Evolutionary conservation across 202 grass and related monocot species (phyloP).

Genomic region (Panicum hallii): DNA sequence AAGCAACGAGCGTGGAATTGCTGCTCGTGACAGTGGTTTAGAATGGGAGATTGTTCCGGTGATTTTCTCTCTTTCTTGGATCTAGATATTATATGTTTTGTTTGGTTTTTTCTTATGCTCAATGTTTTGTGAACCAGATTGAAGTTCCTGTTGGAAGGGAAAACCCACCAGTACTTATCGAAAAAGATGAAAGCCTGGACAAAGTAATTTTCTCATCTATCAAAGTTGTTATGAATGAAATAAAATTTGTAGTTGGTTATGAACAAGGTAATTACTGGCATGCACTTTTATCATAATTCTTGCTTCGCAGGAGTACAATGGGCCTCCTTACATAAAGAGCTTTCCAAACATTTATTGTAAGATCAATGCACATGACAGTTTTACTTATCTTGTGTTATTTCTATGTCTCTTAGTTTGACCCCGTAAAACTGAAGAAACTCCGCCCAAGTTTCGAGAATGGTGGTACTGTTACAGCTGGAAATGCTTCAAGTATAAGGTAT

Average conservation of each 20-base stretch:
- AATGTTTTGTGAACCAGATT: constrained; percentile 57
- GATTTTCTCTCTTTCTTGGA: constrained; percentile 31
- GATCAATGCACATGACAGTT: too few relatives aligned
- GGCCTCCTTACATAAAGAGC: too few relatives aligned
- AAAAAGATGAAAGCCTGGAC: constrained; percentile 81
- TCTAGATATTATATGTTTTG: background rate
- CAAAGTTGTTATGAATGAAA: background rate
- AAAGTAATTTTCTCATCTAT: constrained; percentile 60
- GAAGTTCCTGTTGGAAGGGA: constrained; percentile 94
- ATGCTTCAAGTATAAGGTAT: too few relatives aligned
- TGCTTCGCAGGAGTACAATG: too few relatives aligned
- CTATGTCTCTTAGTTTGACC: too few relatives aligned
- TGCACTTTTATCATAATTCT: background rate
- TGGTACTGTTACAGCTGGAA: too few relatives aligned
- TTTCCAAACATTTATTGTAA: too few relatives aligned
- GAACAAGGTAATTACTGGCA: background rate
- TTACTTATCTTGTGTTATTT: too few relatives aligned
- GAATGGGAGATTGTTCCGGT: constrained; percentile 93
- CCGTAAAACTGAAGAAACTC: too few relatives aligned
- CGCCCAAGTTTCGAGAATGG: too few relatives aligned
- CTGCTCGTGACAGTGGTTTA: constrained; percentile 83
- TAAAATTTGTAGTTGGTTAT: background rate
- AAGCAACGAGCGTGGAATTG: constrained; percentile 95
- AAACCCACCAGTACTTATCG: constrained; percentile 65
- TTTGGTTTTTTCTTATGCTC: constrained; percentile 38